Base-by-base conservation (phyloP, 495 filamentous ascomycete species). In the Podospora appendiculata region DNA sequence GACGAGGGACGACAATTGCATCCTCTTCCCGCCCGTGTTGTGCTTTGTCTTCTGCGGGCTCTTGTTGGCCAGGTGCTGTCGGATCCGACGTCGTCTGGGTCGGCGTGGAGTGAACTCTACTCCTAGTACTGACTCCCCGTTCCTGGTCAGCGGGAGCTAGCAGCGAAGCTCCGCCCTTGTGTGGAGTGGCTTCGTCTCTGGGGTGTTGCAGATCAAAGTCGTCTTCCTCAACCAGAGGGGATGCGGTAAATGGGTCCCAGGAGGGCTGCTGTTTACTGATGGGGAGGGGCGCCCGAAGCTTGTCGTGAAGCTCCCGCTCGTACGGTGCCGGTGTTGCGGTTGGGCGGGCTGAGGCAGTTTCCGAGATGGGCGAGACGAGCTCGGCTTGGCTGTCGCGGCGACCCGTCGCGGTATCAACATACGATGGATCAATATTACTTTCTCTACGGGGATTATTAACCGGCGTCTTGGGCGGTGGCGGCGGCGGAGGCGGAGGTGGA, bases 141-240 rank as follows among this genome's bases (percentile, higher is more conserved):
- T 25, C 25, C 25, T 25, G 25, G 25, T 25, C 25, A 25, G 5
- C 25, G 25, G 25, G 2, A 5, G 5, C 25, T 25, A 25, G 42
- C 44, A 32, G 44, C 8, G 13, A 13, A 32, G 18, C 12, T 46
- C 25, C 6, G 6, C 44, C 13, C 12, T 35, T 11, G 44, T 18
- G 41, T 9, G 41, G n/a, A 18, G 17, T 5, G 25, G 25, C 25
- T 25, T 25, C 5, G 25, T 2, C 25, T 25, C 25, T 5, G 25
- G 5, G 25, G 2, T 2, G 25, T 41, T 56, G 59, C 49, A 58
- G 54, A 36, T 60, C 58, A 48, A 58, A 59, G 18, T 51, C 57
- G 19, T 52, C 52, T 57, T 66, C 63, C 48, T 66, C 59, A 14
- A 64, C 52, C 11, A 66, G 51, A 32, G 57, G 57, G 54, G 60